These are phyloP conservation scores for Monosporascus sp. DNA, from an alignment of 2,329 filamentous ascomycete species.

Conservation along the genomic window DNA sequence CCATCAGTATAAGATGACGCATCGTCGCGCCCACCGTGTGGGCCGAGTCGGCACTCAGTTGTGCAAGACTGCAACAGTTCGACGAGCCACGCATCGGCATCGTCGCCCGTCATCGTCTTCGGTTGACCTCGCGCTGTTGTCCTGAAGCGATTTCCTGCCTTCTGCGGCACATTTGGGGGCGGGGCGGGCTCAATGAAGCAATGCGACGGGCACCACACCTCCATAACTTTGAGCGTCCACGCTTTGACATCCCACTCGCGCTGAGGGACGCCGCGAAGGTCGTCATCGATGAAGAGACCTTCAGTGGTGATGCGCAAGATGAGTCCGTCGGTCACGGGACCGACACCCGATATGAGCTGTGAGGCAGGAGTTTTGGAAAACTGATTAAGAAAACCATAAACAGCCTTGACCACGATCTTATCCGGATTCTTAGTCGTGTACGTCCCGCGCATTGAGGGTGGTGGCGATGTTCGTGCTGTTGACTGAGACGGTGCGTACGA, in stretches of 20 bases:
- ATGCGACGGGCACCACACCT: slow-evolving; percentile 75
- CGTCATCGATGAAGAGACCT: slow-evolving; percentile 95
- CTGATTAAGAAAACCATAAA: slow-evolving; percentile 87
- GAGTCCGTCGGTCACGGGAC: slow-evolving; percentile 83
- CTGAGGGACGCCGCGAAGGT: slow-evolving; percentile 84
- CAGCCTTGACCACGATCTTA: slow-evolving; percentile 92
- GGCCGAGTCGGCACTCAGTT: slow-evolving; percentile 53
- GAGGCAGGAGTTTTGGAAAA: slow-evolving; percentile 87
- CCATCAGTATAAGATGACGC: slow-evolving; percentile 35
- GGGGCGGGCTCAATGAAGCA: slow-evolving; percentile 42
- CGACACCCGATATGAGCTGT: slow-evolving; percentile 79
- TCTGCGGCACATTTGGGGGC: slow-evolving; percentile 40
- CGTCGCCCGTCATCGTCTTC: slow-evolving; percentile 54
- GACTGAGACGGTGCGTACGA: slow-evolving; percentile 83
- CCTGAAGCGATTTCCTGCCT: slow-evolving; percentile 42
- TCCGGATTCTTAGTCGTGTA: slow-evolving; percentile 88
- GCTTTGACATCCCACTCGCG: slow-evolving; percentile 98
- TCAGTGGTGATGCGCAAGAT: slow-evolving; percentile 90
- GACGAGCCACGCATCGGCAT: slow-evolving; percentile 59
- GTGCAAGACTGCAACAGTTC: slow-evolving; percentile 62
- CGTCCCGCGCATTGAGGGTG: slow-evolving; percentile 68
- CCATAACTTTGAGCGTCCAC: slow-evolving; percentile 90
- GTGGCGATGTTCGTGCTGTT: slow-evolving; percentile 77
- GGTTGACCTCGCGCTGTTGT: slow-evolving; percentile 43
- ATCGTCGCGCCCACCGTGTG: slow-evolving; percentile 40